Evolutionary conservation across 352 stramenopile species (phyloP).

Genomic region (Phytophthora sp.): DNA sequence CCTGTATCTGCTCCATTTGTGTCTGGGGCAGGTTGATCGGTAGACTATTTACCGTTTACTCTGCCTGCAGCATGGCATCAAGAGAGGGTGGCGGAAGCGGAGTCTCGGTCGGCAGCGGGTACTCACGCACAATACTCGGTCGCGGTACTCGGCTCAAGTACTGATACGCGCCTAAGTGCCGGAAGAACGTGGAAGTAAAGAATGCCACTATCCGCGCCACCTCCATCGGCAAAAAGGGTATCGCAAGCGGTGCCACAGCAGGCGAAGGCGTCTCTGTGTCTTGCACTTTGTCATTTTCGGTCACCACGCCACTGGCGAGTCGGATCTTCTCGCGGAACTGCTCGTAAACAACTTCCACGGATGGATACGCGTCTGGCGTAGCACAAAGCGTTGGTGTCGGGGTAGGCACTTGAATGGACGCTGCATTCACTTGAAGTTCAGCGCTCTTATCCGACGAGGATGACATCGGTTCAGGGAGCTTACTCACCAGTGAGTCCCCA

Average conservation of each 20-base stretch:
- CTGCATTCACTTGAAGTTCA: not conserved
- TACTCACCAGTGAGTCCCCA: constrained; percentile 14
- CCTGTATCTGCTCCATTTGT: constrained; percentile 16
- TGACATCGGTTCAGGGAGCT: constrained; percentile 11
- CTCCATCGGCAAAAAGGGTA: constrained; percentile 42
- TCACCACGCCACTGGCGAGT: constrained; percentile 10
- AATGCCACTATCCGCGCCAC: constrained; percentile 69
- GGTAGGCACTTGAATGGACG: not conserved
- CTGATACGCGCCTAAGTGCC: constrained; percentile 69
- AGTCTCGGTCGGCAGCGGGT: constrained; percentile 51
- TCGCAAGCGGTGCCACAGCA: constrained; percentile 1
- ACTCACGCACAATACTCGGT: constrained; percentile 37
- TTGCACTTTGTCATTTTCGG: not conserved
- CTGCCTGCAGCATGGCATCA: constrained; percentile 21
- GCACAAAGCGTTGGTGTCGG: not conserved
- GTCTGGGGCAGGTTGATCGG: constrained; percentile 14
- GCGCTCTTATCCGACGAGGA: not conserved
- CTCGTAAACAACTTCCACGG: constrained; percentile 47
- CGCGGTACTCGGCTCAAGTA: constrained; percentile 39
- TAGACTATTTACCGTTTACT: constrained; percentile 7
- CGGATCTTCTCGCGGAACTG: constrained; percentile 44
- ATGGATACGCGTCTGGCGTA: constrained; percentile 25
- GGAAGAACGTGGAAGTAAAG: constrained; percentile 75
- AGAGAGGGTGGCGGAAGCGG: constrained; percentile 51
- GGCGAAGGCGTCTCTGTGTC: not conserved